A percentile compares a stretch with the other conserved stretches of the same genome.
phyloP scores from a whole-genome alignment of 2,329 filamentous ascomycete species.

The Alternaria brassicicola region DNA sequence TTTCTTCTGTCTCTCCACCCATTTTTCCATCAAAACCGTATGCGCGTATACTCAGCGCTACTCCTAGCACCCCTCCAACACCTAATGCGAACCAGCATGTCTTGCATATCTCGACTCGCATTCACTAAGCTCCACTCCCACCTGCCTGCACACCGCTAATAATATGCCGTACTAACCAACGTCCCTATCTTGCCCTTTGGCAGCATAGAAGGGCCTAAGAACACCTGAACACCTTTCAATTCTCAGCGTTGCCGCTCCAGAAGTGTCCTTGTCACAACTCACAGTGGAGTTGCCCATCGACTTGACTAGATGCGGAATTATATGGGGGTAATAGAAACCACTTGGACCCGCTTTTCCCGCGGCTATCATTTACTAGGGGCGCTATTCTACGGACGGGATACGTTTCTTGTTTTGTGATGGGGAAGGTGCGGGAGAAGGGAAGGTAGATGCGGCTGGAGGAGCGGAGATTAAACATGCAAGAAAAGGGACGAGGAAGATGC shows the following conservation, averaged over 20 bases:
- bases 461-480: not conserved
- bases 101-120: not conserved
- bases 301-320: not conserved
- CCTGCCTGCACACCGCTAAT: not conserved
- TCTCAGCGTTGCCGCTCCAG: not conserved
- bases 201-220: not conserved
- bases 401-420: not conserved
- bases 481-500: not conserved
- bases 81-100: not conserved
- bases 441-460: not conserved
- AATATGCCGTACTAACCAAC: not conserved
- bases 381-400: not conserved
- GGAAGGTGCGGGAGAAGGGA: too few relatives aligned
- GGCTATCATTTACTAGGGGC: not conserved
- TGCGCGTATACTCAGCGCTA: not conserved
- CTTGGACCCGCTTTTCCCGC: not conserved
- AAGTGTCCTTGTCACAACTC: too few relatives aligned
- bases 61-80: not conserved
- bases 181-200: not conserved
- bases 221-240: not conserved
- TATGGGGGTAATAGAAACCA: constrained; percentile 4
- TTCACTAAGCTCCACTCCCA: not conserved
- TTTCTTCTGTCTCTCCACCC: not conserved
- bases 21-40: not conserved
- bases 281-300: too few relatives aligned